Base-by-base conservation (phyloP, 495 filamentous ascomycete species). In the Tuber indicum region DNA sequence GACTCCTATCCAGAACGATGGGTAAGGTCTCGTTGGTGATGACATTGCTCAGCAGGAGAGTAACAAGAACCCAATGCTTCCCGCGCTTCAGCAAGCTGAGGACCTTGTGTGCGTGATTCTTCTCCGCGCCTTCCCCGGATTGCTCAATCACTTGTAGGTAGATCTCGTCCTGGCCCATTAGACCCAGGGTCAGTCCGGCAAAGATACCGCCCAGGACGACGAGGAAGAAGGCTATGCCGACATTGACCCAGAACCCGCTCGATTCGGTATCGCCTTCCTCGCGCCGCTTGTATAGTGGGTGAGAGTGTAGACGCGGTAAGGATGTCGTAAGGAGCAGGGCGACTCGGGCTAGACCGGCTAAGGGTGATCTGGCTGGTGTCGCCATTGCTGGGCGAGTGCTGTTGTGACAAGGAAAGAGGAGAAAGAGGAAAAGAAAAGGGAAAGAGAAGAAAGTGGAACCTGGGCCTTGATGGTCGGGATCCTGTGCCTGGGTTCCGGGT, bases 41-140 rank as follows among this genome's bases (percentile, higher is more conserved):
- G 82, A 98, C 96, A 85, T 99, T 99, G 81, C 93, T 92, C 72
- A 99, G 86, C 6, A 99, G 89, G 45, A 99, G 86, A 19, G 96
- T 99, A 46, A 99, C 96, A 74, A 99, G 87, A n/a, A 99, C 96
- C 96, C 96, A 99, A 85, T 99, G 96, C 82, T 99, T 99, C 66
- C 96, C 96, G 71, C 89, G 90, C 76, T 95, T 90, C 70, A 99
- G 84, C 23, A 99, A 87, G 42, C 89, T 88, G 77, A 94, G 88
- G 1, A 99, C 96, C 77, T 89, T 91, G 42, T 87, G 88, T 3
- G 96, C 96, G 83, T 98, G 91, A 81, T 91, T 92, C 79, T 90
- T 89, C 83, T 99, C 94, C 39, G 85, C 86, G 77, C 85, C 91
- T 84, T 97, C 94, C 66, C 93, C 91, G n/a, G 93, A 94, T 66